A percentile compares a stretch with the other conserved stretches of the same genome.
phyloP scores from a whole-genome alignment of 2,329 filamentous ascomycete genomes.

The Fusarium ambrosium region DNA sequence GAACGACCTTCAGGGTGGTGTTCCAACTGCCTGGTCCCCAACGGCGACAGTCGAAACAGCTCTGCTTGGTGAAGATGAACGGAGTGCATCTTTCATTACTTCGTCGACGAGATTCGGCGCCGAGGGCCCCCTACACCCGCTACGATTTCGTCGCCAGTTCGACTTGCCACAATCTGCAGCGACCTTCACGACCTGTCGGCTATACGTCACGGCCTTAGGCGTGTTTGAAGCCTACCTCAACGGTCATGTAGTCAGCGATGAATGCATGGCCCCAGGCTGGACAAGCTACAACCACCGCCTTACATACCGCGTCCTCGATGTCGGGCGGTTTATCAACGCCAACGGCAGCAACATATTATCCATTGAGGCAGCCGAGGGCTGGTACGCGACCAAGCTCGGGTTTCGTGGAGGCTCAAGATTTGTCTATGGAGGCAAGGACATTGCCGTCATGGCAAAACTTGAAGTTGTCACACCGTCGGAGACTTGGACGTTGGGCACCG shows the following conservation, averaged over 20 bases:
- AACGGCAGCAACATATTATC: conserved; percentile 50
- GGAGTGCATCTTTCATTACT: neutral
- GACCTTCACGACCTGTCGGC: neutral
- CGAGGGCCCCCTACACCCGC: neutral
- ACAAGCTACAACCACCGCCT: conserved; percentile 62
- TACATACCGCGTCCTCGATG: conserved; percentile 64
- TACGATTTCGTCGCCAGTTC: neutral
- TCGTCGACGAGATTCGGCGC: neutral
- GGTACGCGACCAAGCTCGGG: conserved; percentile 56
- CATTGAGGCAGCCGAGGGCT: conserved; percentile 60
- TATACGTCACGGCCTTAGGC: conserved; percentile 51
- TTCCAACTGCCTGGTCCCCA: neutral
- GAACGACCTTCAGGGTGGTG: neutral
- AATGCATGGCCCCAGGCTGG: conserved; percentile 63
- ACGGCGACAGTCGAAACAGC: neutral
- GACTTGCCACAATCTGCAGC: neutral
- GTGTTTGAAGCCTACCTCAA: conserved; percentile 61
- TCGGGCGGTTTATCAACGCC: conserved; percentile 53
- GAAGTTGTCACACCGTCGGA: conserved; percentile 47
- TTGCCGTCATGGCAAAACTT: conserved; percentile 54
- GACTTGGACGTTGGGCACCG: conserved; percentile 46
- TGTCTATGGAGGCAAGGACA: conserved; percentile 47
- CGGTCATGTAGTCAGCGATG: conserved; percentile 52
- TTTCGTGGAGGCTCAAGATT: conserved; percentile 43
- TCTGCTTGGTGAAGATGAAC: neutral